These are phyloP conservation scores for Colletotrichum sp. DNA, from an alignment of 2,329 filamentous ascomycete genomes.

Conservation along the genomic window DNA sequence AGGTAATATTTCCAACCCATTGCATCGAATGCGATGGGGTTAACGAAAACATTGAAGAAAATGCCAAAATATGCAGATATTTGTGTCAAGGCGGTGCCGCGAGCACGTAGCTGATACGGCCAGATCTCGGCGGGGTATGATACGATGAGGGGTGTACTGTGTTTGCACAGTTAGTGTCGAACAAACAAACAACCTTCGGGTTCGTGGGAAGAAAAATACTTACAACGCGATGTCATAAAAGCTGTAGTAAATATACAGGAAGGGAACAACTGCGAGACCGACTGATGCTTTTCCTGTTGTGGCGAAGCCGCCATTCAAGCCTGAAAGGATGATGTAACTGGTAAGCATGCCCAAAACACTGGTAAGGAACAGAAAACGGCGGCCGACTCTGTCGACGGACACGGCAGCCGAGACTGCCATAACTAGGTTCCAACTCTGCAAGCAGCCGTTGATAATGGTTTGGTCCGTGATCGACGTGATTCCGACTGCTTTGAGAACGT, in stretches of 20 bases:
- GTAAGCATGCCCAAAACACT: constrained; percentile 28
- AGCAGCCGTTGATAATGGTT: constrained; percentile 32
- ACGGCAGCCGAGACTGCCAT: constrained; percentile 32
- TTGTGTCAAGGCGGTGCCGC: constrained; percentile 27
- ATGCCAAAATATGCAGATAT: constrained; percentile 11
- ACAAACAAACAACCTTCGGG: rapidly evolving
- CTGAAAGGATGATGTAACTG: constrained; percentile 44
- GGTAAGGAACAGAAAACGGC: constrained; percentile 27
- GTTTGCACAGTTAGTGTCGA: rapidly evolving
- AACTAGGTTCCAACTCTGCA: constrained; percentile 29
- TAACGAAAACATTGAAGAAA: constrained; percentile 39
- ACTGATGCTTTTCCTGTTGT: constrained; percentile 31
- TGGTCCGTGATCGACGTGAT: constrained; percentile 33
- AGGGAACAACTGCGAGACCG: constrained; percentile 42
- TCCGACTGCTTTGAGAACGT: constrained; percentile 29
- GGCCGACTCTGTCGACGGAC: constrained; percentile 30
- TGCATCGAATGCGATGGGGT: constrained; percentile 45
- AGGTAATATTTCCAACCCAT: constrained; percentile 50
- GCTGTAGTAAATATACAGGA: constrained; percentile 47
- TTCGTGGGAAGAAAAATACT: rapidly evolving
- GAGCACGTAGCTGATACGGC: constrained; percentile 32
- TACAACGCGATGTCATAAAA: constrained; percentile 30
- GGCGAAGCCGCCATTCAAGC: constrained; percentile 39
- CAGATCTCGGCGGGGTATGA: constrained; percentile 34
- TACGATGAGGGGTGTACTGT: constrained; percentile 35